Conservation (phyloP, 163 green algal species). For the Scenedesmus sp. region DNA sequence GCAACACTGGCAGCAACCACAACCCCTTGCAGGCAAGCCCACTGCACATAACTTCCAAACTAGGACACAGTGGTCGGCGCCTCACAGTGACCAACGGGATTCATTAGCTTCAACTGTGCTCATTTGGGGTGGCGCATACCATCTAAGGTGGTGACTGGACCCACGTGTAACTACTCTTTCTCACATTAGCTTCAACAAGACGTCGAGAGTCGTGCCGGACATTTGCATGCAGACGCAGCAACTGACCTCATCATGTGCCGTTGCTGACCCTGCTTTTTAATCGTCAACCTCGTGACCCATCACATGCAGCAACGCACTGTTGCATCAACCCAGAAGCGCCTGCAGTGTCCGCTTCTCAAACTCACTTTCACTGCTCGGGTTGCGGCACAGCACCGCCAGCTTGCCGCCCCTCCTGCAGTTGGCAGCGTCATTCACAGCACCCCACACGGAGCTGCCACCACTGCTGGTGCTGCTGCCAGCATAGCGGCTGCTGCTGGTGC, state of each 20-base stretch:
- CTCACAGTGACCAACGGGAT: no score
- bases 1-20: no score
- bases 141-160: no score
- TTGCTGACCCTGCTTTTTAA: background rate
- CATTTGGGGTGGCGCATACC: no score
- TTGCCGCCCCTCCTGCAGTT: background rate
- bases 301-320: background rate
- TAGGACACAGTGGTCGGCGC: no score
- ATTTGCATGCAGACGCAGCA: background rate
- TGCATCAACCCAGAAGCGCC: background rate
- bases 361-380: slow-evolving; percentile 38
- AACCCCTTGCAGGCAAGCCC: no score
- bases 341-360: slow-evolving; percentile 45
- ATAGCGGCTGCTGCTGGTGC: slow-evolving; percentile 1
- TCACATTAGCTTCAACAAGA: no score
- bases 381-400: slow-evolving; percentile 31
- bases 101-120: no score
- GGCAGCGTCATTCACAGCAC: background rate
- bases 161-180: no score
- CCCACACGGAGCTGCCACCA: background rate
- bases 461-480: background rate
- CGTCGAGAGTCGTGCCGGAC: no score
- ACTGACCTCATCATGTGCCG: background rate
- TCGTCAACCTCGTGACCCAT: no score
- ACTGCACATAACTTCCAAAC: no score